phyloP scores from a whole-genome alignment of 345 rosid genomes.

The Linum usitatissimum region DNA sequence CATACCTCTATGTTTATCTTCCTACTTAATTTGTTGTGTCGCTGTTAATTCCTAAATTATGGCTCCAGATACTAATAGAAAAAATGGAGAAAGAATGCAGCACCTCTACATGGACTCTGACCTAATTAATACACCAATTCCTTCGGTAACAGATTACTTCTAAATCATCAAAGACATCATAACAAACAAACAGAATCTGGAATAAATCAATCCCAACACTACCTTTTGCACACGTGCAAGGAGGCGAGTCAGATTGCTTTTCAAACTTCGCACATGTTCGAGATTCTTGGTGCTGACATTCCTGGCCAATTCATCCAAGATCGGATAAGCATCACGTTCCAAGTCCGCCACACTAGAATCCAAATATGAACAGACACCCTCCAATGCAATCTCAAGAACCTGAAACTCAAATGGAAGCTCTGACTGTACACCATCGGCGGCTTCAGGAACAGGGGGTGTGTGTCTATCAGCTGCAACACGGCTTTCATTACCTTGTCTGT shows the following conservation, averaged over 20 bases:
- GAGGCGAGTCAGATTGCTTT: constrained; percentile 80
- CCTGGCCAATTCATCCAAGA: constrained; percentile 77
- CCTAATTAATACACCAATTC: not conserved
- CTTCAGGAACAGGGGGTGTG: constrained; percentile 54
- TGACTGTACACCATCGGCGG: constrained; percentile 57
- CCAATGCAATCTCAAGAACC: constrained; percentile 89
- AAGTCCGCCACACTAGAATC: constrained; percentile 57
- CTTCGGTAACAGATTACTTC: not conserved
- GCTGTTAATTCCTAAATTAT: not conserved
- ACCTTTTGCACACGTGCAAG: constrained; percentile 96
- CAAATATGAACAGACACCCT: constrained; percentile 60
- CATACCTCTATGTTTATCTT: not conserved
- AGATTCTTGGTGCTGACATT: constrained; percentile 91
- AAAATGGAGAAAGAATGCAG: not conserved
- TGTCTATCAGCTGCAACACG: constrained; percentile 33
- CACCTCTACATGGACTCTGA: not conserved
- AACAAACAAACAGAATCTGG: not conserved
- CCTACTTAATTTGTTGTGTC: not conserved
- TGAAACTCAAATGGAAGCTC: constrained; percentile 95
- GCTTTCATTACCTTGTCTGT: constrained; percentile 29
- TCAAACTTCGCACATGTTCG: constrained; percentile 76
- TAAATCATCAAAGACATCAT: not conserved
- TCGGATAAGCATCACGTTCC: constrained; percentile 79
- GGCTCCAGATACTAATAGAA: not conserved
- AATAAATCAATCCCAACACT: constrained; percentile 2